phyloP scores from a whole-genome alignment of 345 rosid genomes.

The Kernera saxatilis region DNA sequence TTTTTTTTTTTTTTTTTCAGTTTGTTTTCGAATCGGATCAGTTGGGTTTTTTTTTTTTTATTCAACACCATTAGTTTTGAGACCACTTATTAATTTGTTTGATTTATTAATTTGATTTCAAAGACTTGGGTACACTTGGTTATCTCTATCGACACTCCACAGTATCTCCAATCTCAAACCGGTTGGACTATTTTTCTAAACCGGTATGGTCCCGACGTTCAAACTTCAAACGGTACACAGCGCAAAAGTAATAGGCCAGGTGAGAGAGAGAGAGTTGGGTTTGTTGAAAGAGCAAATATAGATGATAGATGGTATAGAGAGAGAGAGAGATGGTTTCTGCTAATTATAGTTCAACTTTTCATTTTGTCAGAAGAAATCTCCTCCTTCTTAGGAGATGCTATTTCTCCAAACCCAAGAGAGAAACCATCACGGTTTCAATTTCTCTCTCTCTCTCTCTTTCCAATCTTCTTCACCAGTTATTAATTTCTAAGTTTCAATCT shows the following conservation, averaged over 20 bases:
- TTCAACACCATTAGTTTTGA: not conserved
- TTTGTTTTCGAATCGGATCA: too few species aligned
- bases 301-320: slow-evolving; percentile 5
- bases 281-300: slow-evolving; percentile 23
- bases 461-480: not conserved
- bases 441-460: slow-evolving; percentile 5
- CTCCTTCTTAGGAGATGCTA: slow-evolving; percentile 8
- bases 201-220: not conserved
- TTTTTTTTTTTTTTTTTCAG: too few species aligned
- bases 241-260: not conserved
- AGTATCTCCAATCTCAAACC: not conserved
- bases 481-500: not conserved
- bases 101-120: not conserved
- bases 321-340: not conserved
- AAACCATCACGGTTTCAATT: slow-evolving; percentile 4
- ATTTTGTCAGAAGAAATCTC: slow-evolving; percentile 22
- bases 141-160: not conserved
- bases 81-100: too few species aligned
- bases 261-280: slow-evolving; percentile 15
- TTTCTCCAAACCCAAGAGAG: slow-evolving; percentile 6
- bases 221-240: slow-evolving; percentile 8
- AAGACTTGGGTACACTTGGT: too few species aligned
- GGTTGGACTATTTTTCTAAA: not conserved
- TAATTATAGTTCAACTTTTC: slow-evolving; percentile 6
- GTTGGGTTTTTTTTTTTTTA: too few species aligned